Conservation (phyloP, 164 flowering plant genomes). For the Liriodendron chinense region DNA sequence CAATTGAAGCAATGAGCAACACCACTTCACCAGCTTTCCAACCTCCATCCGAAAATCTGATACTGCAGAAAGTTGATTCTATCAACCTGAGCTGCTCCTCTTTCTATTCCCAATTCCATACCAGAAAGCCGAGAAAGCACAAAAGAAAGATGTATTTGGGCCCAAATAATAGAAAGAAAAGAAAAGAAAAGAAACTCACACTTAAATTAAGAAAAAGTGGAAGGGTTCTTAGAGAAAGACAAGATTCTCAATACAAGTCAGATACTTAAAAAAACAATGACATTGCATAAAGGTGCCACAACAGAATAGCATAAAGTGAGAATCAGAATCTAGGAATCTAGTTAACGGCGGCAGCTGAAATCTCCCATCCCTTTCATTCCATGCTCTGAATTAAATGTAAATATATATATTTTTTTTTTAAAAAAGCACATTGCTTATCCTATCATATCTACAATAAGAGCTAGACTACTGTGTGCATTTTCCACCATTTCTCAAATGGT, state of each 20-base stretch:
- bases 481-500: background rate
- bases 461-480: background rate
- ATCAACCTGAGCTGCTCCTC: background rate
- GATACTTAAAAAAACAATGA: slow-evolving; percentile 14
- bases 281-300: slow-evolving; percentile 25
- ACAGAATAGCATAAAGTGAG: slow-evolving; percentile 31
- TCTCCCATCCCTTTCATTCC: slow-evolving; percentile 12
- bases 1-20: background rate
- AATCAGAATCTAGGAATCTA: slow-evolving; percentile 63
- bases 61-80: too few species aligned
- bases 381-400: slow-evolving; percentile 15
- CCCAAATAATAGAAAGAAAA: slow-evolving; percentile 3
- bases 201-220: slow-evolving; percentile 15
- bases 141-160: background rate
- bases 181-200: slow-evolving; percentile 9
- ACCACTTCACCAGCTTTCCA: background rate
- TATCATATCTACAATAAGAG: background rate
- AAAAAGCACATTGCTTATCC: background rate
- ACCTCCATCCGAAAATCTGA: background rate
- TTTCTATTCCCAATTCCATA: background rate
- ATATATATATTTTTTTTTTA: too few species aligned
- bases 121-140: background rate
- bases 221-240: slow-evolving; percentile 16
- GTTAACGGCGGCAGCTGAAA: slow-evolving; percentile 23
- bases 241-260: slow-evolving; percentile 29